Evolutionary conservation across 495 filamentous ascomycete genomes (phyloP).

Genomic region (Xylaria sp.): DNA sequence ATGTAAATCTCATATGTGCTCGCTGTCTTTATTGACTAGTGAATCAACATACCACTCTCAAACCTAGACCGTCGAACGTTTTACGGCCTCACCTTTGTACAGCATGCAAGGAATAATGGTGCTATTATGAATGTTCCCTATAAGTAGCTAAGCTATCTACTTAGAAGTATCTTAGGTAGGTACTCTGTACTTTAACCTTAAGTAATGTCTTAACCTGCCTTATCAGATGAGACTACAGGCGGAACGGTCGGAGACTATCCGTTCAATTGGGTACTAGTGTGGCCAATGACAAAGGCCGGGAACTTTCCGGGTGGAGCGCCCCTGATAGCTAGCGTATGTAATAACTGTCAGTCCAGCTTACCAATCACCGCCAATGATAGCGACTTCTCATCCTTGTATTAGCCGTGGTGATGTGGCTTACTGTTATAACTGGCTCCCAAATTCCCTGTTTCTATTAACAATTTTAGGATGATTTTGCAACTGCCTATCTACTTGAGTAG

Average conservation of each 20-base stretch:
- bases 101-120: not conserved
- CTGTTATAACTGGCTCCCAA: not conserved
- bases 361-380: not conserved
- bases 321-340: not conserved
- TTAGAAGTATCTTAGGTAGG: too few relatives aligned
- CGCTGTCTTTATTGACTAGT: not conserved
- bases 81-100: not conserved
- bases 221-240: not conserved
- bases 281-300: not conserved
- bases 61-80: not conserved
- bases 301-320: not conserved
- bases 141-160: too few relatives aligned
- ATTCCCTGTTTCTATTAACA: not conserved
- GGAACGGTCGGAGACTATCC: slow-evolving; percentile 13
- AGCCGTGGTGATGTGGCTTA: not conserved
- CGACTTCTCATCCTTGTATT: not conserved
- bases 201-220: not conserved
- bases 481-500: not conserved
- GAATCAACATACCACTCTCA: not conserved
- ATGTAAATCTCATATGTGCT: not conserved
- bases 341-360: not conserved
- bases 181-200: too few relatives aligned
- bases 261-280: slow-evolving; percentile 7
- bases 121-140: not conserved
- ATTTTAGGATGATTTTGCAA: not conserved